Evolutionary conservation across 805 yeast genomes (phyloP).

Genomic region (Kodamaea laetipori): DNA sequence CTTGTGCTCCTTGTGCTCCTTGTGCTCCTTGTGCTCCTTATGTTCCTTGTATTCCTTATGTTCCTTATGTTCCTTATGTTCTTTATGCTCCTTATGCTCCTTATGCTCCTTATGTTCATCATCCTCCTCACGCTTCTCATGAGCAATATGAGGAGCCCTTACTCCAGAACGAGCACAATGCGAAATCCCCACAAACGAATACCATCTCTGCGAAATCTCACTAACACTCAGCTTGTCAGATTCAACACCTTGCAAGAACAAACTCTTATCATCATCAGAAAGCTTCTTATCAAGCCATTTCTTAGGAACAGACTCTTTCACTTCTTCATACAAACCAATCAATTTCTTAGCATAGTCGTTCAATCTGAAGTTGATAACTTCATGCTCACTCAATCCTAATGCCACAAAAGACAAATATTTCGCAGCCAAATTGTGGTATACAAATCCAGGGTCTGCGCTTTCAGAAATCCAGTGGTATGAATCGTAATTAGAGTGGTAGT

Average conservation of each 20-base stretch:
- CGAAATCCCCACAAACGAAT: conserved; percentile 1
- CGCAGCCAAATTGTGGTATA: conserved; percentile 57
- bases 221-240: conserved; percentile 3
- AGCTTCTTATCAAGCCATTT: conserved; percentile 29
- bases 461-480: conserved; percentile 56
- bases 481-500: conserved; percentile 61
- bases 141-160: conserved; percentile 3
- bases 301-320: conserved; percentile 31
- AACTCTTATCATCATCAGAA: neutral
- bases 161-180: neutral
- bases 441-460: conserved; percentile 54
- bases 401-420: conserved; percentile 59
- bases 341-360: conserved; percentile 51
- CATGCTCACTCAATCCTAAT: conserved; percentile 57
- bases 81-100: no score
- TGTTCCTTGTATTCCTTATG: no score
- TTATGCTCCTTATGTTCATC: no score
- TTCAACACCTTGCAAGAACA: neutral
- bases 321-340: conserved; percentile 34
- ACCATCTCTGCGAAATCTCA: conserved; percentile 6
- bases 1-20: no score
- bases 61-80: no score
- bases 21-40: no score
- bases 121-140: no score
- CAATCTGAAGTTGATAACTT: conserved; percentile 52